phyloP scores from a whole-genome alignment of 2,329 filamentous ascomycete genomes.

The Anthostomella pinea region DNA sequence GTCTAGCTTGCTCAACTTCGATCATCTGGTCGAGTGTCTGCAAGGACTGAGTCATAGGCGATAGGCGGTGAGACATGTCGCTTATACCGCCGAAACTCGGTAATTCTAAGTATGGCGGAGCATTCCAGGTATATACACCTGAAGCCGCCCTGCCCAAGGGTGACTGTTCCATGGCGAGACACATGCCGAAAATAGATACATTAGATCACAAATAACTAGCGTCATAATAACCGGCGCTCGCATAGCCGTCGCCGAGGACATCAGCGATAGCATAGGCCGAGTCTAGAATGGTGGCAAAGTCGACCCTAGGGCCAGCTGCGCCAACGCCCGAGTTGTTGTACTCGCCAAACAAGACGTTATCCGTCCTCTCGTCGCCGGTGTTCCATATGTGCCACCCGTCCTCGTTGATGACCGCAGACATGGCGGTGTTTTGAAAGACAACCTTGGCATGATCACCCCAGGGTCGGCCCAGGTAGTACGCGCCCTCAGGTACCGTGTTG shows the following conservation, averaged over 20 bases:
- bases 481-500: constrained; percentile 34
- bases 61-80: too few species aligned
- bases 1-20: too few species aligned
- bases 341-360: constrained; percentile 55
- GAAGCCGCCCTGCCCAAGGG: too few species aligned
- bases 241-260: constrained; percentile 20
- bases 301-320: constrained; percentile 49
- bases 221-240: constrained; percentile 19
- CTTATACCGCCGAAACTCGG: too few species aligned
- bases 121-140: too few species aligned
- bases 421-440: constrained; percentile 44
- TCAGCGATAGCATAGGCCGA: constrained; percentile 32
- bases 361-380: constrained; percentile 42
- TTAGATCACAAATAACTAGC: constrained; percentile 14
- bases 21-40: too few species aligned
- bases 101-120: too few species aligned
- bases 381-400: constrained; percentile 59
- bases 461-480: constrained; percentile 47
- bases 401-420: constrained; percentile 55
- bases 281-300: constrained; percentile 36
- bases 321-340: constrained; percentile 58
- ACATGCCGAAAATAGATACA: too few species aligned
- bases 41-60: too few species aligned
- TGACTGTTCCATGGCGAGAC: too few species aligned
- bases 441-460: constrained; percentile 46